phyloP scores from a whole-genome alignment of 371 early-diverging fungal species.

The Mortierella sp. region DNA sequence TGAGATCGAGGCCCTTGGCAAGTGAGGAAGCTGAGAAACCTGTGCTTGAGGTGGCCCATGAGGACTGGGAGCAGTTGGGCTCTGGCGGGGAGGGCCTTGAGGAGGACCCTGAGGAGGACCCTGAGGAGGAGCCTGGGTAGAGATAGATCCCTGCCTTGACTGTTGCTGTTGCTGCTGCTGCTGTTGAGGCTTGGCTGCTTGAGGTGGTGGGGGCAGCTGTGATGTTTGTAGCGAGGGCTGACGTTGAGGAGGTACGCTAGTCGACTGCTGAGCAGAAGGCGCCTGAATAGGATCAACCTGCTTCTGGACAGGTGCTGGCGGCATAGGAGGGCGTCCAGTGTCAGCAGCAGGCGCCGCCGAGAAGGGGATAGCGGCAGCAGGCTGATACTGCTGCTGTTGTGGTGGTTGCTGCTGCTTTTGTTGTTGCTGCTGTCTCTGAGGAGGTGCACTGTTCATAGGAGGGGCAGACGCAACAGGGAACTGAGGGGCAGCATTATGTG shows the following conservation, averaged over 20 bases:
- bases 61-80: conserved; percentile 22
- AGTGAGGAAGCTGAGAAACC: conserved; percentile 26
- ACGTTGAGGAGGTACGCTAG: conserved; percentile 23
- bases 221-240: conserved; percentile 21
- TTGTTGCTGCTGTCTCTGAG: conserved; percentile 1
- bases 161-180: conserved; percentile 21
- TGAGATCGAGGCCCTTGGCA: conserved; percentile 21
- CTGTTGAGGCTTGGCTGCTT: conserved; percentile 12
- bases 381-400: not conserved
- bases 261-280: conserved; percentile 23
- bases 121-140: conserved; percentile 20
- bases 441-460: conserved; percentile 7
- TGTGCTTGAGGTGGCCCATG: conserved; percentile 21
- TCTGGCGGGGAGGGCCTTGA: conserved; percentile 26
- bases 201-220: conserved; percentile 13
- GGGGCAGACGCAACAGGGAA: conserved; percentile 10
- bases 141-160: conserved; percentile 29
- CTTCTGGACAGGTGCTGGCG: conserved; percentile 24
- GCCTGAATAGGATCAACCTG: conserved; percentile 14
- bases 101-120: conserved; percentile 12
- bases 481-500: not conserved
- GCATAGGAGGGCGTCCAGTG: conserved; percentile 39
- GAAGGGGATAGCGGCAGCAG: conserved; percentile 10
- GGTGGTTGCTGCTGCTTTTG: not conserved
- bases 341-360: conserved; percentile 15